phyloP scores from a whole-genome alignment of 371 early-diverging fungal species.

The Syncephalis plumigaleata region DNA sequence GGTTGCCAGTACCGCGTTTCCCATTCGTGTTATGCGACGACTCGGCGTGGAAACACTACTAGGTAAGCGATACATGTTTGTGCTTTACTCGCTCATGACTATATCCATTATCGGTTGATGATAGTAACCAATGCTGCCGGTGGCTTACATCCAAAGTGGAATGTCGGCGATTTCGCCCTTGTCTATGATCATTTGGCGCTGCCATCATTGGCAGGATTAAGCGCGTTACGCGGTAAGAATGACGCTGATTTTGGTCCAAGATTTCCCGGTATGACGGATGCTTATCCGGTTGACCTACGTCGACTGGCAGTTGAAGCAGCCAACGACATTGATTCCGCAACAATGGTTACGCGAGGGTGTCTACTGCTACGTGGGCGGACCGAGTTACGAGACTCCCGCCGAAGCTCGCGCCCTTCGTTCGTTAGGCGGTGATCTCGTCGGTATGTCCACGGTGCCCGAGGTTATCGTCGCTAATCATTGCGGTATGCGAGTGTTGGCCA shows the following conservation, averaged over 20 bases:
- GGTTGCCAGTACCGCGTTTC: slow-evolving; percentile 59
- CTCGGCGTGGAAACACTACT: slow-evolving; percentile 64
- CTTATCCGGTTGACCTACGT: slow-evolving; percentile 76
- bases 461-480: slow-evolving; percentile 85
- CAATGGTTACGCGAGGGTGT: slow-evolving; percentile 58
- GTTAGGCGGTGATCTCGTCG: slow-evolving; percentile 77
- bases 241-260: slow-evolving; percentile 67
- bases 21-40: slow-evolving; percentile 73
- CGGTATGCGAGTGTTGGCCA: slow-evolving; percentile 71
- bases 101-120: not conserved
- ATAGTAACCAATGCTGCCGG: slow-evolving; percentile 88
- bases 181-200: slow-evolving; percentile 78
- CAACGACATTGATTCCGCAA: slow-evolving; percentile 24
- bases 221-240: slow-evolving; percentile 79
- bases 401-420: slow-evolving; percentile 62
- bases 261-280: slow-evolving; percentile 81
- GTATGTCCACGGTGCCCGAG: slow-evolving; percentile 95
- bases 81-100: not conserved
- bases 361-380: slow-evolving; percentile 79
- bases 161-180: slow-evolving; percentile 77
- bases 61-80: slow-evolving; percentile 14
- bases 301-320: slow-evolving; percentile 39
- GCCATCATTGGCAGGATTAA: slow-evolving; percentile 63
- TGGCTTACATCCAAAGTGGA: slow-evolving; percentile 42
- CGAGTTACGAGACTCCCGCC: slow-evolving; percentile 78